Conservation (phyloP, 306 rosid genomes). For the Rosa lucieae region DNA sequence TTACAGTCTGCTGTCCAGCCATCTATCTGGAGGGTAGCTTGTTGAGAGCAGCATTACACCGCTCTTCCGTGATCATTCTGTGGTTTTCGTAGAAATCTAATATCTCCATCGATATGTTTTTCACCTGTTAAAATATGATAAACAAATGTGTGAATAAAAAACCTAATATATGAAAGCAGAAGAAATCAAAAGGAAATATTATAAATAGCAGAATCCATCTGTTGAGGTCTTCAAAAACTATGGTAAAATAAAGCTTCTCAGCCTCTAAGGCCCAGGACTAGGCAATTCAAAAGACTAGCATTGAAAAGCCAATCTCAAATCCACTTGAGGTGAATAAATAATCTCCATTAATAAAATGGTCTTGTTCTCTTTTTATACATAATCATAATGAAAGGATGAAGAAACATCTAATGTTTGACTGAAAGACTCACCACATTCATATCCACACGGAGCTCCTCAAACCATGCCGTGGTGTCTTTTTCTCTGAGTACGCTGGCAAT, state of each 20-base stretch:
- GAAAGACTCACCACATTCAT: slow-evolving; percentile 80
- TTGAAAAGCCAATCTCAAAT: background rate
- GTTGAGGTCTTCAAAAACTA: background rate
- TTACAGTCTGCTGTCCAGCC: slow-evolving; percentile 8
- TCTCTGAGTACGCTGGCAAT: slow-evolving; percentile 80
- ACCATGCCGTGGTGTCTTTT: slow-evolving; percentile 87
- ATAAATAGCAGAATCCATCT: background rate
- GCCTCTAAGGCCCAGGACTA: background rate
- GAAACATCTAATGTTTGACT: background rate
- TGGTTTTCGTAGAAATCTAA: slow-evolving; percentile 83
- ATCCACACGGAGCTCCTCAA: slow-evolving; percentile 92
- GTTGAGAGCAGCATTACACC: slow-evolving; percentile 58
- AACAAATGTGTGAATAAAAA: background rate
- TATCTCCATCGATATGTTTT: slow-evolving; percentile 87
- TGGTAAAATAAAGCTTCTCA: background rate
- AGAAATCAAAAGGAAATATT: background rate
- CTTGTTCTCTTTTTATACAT: background rate
- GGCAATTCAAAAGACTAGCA: background rate
- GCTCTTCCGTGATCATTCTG: slow-evolving; percentile 54
- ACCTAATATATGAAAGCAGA: background rate
- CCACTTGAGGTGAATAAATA: background rate
- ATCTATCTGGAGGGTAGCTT: slow-evolving; percentile 55
- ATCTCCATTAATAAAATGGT: background rate
- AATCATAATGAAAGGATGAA: background rate
- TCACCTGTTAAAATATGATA: slow-evolving; percentile 61